phyloP scores from a whole-genome alignment of 2,329 filamentous ascomycete species.

The Neopestalotiopsis sp. region DNA sequence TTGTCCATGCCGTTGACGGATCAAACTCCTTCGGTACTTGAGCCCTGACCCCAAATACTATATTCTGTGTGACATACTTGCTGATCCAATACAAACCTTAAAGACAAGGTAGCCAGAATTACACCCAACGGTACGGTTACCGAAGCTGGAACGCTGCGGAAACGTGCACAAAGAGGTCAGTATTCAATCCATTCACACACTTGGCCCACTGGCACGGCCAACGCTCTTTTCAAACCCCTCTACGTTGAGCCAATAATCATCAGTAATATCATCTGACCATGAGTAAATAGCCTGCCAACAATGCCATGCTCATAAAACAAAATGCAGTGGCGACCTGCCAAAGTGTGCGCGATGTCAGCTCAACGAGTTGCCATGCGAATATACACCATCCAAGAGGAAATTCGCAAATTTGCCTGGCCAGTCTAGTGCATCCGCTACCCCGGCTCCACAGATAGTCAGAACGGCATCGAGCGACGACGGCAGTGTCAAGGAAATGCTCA shows the following conservation, averaged over 20 bases:
- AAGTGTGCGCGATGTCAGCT: conserved; percentile 43
- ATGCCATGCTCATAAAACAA: conserved; percentile 48
- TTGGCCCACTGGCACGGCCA: neutral
- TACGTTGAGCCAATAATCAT: neutral
- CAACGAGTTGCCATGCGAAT: conserved; percentile 43
- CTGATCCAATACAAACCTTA: conserved; percentile 1
- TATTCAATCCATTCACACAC: neutral
- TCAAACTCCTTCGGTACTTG: conserved; percentile 11
- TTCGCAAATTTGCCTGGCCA: conserved; percentile 37
- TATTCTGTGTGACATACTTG: conserved; percentile 2
- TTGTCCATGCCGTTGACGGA: conserved; percentile 26
- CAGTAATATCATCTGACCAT: neutral
- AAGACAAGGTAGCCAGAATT: conserved; percentile 41
- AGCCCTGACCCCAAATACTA: neutral
- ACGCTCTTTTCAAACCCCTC: neutral
- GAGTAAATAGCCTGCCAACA: conserved; percentile 38
- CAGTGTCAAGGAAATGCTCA: neutral
- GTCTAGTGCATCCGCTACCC: conserved; percentile 14
- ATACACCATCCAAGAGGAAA: conserved; percentile 43
- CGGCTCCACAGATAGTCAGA: conserved; percentile 12
- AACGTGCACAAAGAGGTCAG: conserved; percentile 43
- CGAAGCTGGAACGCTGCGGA: conserved; percentile 46
- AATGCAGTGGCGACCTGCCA: conserved; percentile 47
- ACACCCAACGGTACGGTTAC: conserved; percentile 46
- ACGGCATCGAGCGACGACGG: neutral